These are phyloP conservation scores for Aspergillus awamori DNA, from an alignment of 2,329 filamentous ascomycete species.

Conservation along the genomic window DNA sequence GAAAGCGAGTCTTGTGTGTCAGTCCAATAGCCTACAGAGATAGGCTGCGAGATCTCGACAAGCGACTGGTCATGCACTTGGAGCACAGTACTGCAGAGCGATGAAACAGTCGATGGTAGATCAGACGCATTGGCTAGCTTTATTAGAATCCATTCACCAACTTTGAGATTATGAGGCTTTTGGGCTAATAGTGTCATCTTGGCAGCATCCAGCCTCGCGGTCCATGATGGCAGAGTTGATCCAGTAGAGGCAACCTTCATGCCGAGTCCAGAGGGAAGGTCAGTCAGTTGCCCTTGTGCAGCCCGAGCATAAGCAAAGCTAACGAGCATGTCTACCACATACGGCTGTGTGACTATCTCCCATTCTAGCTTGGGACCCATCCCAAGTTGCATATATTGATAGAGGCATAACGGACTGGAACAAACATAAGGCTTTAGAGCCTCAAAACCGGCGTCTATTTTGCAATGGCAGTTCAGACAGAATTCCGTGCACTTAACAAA, in stretches of 20 bases:
- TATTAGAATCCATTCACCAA: slow-evolving; percentile 58
- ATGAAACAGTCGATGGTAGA: neutral
- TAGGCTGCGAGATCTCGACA: slow-evolving; percentile 40
- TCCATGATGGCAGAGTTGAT: neutral
- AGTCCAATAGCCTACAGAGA: slow-evolving; percentile 13
- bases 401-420: slow-evolving; percentile 72
- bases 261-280: slow-evolving; percentile 61
- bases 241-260: slow-evolving; percentile 49
- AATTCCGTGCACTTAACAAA: slow-evolving; percentile 82
- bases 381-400: slow-evolving; percentile 84
- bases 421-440: slow-evolving; percentile 69
- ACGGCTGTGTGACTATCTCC: slow-evolving; percentile 76
- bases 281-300: slow-evolving; percentile 42
- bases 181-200: slow-evolving; percentile 49
- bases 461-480: slow-evolving; percentile 81
- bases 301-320: slow-evolving; percentile 76
- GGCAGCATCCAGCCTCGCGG: slow-evolving; percentile 14
- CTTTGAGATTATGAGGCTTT: slow-evolving; percentile 39
- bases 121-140: neutral
- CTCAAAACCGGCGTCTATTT: slow-evolving; percentile 63
- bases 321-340: slow-evolving; percentile 80
- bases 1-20: too few relatives aligned
- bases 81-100: slow-evolving; percentile 53
- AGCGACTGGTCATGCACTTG: slow-evolving; percentile 51
- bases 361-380: slow-evolving; percentile 84